Conservation (phyloP, 108 stramenopile genomes). For the Skeletonema menzelii region DNA sequence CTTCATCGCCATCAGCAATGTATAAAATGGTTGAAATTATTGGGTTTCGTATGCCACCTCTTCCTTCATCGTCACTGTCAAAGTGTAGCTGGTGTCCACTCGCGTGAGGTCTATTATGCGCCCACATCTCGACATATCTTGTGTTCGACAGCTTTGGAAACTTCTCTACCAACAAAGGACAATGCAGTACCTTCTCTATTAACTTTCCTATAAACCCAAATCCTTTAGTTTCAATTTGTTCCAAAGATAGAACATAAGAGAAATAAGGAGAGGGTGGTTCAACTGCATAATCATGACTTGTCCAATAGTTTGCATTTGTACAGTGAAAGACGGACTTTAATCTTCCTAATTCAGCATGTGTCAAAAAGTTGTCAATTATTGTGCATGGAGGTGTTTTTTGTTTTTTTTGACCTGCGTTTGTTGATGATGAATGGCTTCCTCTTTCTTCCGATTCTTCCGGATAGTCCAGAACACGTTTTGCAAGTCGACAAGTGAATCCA, state of each 20-base stretch:
- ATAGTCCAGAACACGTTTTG: slow-evolving; percentile 66
- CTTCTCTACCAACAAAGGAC: slow-evolving; percentile 29
- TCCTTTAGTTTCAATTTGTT: slow-evolving; percentile 14
- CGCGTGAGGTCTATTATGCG: slow-evolving; percentile 90
- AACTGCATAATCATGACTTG: slow-evolving; percentile 62
- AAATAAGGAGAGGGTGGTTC: slow-evolving; percentile 85
- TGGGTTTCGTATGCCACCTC: slow-evolving; percentile 78
- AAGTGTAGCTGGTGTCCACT: slow-evolving; percentile 94
- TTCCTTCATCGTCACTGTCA: slow-evolving; percentile 87
- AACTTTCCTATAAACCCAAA: slow-evolving; percentile 53
- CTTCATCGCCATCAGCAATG: slow-evolving; percentile 34
- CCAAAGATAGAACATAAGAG: slow-evolving; percentile 65
- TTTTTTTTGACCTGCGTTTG: slow-evolving; percentile 1
- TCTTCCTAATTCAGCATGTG: slow-evolving; percentile 42
- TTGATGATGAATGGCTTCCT: background rate
- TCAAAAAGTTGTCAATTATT: slow-evolving; percentile 68
- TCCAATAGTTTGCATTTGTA: slow-evolving; percentile 66
- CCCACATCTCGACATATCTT: slow-evolving; percentile 84
- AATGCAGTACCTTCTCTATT: slow-evolving; percentile 38
- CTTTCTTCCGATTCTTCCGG: slow-evolving; percentile 17
- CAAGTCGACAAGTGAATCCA: slow-evolving; percentile 71
- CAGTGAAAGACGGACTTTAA: slow-evolving; percentile 59
- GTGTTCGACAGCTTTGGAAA: slow-evolving; percentile 46
- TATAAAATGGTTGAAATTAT: slow-evolving; percentile 75
- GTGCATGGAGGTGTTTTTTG: slow-evolving; percentile 48